Percentiles rank a stretch among this genome's conserved stretches.
These are phyloP conservation scores for Plicaturopsis crispa DNA, from an alignment of 768 basidiomycete genomes.

Conservation along the genomic window DNA sequence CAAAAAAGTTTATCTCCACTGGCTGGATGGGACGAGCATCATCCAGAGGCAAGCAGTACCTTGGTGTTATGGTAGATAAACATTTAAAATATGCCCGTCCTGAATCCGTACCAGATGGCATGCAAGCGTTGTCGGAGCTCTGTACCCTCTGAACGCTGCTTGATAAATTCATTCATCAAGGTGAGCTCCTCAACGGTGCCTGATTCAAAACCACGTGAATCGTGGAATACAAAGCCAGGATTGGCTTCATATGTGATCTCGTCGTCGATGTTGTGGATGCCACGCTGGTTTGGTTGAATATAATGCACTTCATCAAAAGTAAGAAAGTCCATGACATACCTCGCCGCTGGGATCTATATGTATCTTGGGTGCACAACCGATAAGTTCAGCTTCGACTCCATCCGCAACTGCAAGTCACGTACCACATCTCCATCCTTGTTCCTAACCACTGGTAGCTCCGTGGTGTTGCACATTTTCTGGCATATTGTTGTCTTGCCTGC, in stretches of 20 bases:
- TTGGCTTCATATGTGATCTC: constrained; percentile 15
- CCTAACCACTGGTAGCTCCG: constrained; percentile 16
- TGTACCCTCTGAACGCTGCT: not conserved
- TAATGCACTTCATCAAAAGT: not conserved
- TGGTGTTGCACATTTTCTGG: constrained; percentile 17
- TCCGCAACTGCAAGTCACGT: no score
- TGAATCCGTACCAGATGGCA: not conserved
- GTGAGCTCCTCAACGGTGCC: constrained; percentile 7
- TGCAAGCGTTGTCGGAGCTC: constrained; percentile 1
- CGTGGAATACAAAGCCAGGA: constrained; percentile 18
- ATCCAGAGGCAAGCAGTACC: not conserved
- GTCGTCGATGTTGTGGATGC: constrained; percentile 14
- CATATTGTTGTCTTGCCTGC: constrained; percentile 25
- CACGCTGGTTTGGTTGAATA: constrained; percentile 10
- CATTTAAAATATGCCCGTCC: no score
- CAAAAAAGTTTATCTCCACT: not conserved
- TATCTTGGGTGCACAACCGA: no score
- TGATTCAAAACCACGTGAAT: constrained; percentile 20
- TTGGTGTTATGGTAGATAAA: not conserved
- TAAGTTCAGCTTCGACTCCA: no score
- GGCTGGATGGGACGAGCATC: not conserved
- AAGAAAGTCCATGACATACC: no score
- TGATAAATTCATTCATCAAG: constrained; percentile 7
- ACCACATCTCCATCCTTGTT: constrained; percentile 10
- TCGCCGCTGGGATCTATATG: no score